Conservation (phyloP, 2,329 filamentous ascomycete genomes). For the Byssoonygena ceratinophila region DNA sequence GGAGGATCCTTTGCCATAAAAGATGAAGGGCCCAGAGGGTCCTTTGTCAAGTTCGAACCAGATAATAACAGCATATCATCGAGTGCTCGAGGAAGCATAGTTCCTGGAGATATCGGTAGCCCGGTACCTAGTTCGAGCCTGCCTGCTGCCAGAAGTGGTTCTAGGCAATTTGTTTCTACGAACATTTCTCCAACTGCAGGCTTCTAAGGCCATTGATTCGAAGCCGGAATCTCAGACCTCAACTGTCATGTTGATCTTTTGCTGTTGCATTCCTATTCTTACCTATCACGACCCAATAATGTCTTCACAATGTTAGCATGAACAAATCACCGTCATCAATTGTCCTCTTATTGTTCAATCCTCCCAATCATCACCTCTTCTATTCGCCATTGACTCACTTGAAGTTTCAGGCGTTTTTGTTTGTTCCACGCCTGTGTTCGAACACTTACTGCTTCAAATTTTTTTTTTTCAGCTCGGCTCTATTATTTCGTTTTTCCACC, state of each 20-base stretch:
- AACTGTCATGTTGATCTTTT: slow-evolving; percentile 4
- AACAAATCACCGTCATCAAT: not conserved
- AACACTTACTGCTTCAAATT: not conserved
- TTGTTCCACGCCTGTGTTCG: not conserved
- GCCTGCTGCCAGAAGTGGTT: slow-evolving; percentile 30
- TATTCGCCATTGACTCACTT: slow-evolving; percentile 10
- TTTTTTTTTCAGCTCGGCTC: not conserved
- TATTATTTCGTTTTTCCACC: not conserved
- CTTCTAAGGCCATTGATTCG: slow-evolving; percentile 23
- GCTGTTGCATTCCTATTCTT: not conserved
- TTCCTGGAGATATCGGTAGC: slow-evolving; percentile 60
- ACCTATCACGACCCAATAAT: slow-evolving; percentile 8
- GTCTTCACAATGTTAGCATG: slow-evolving; percentile 8
- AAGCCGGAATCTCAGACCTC: slow-evolving; percentile 16
- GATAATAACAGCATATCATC: slow-evolving; percentile 39
- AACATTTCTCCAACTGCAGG: slow-evolving; percentile 28
- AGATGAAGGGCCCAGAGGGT: slow-evolving; percentile 37
- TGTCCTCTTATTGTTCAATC: not conserved
- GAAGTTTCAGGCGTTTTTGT: slow-evolving; percentile 17
- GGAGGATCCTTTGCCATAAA: slow-evolving; percentile 74
- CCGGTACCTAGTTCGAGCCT: slow-evolving; percentile 44
- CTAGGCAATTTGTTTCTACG: slow-evolving; percentile 27
- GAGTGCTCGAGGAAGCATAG: slow-evolving; percentile 34
- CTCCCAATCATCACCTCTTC: slow-evolving; percentile 9
- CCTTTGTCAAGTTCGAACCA: slow-evolving; percentile 43